Percentiles rank a stretch among this genome's conserved stretches.
These are phyloP conservation scores for Chrysanthemum seticuspe DNA, from an alignment of 129 eudicot species.

Conservation along the genomic window DNA sequence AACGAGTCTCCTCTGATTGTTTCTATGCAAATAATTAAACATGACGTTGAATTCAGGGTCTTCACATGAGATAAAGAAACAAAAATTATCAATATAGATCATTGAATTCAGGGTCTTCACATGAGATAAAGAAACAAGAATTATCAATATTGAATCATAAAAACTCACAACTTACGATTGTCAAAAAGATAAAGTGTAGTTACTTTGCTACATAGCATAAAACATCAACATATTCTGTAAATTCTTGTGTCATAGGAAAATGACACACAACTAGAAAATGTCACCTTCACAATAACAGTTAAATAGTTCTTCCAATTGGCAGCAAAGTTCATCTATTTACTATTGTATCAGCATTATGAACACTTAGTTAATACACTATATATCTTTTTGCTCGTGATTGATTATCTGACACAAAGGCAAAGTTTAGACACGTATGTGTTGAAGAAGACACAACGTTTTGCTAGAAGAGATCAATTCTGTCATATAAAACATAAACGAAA, in stretches of 20 bases:
- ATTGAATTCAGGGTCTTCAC: no score
- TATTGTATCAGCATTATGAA: background rate
- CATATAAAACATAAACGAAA: no score
- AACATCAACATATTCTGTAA: background rate
- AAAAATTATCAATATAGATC: no score
- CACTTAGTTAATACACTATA: background rate
- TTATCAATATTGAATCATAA: constrained; percentile 31
- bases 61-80: constrained; percentile 14
- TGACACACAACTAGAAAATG: background rate
- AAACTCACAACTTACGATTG: constrained; percentile 11
- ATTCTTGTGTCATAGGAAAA: constrained; percentile 8
- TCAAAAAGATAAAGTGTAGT: constrained; percentile 39
- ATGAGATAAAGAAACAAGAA: constrained; percentile 32
- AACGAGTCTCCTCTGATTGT: background rate
- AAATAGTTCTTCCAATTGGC: constrained; percentile 7
- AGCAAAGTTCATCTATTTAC: background rate
- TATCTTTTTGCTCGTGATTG: background rate
- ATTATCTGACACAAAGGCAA: no score
- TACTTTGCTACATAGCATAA: constrained; percentile 44
- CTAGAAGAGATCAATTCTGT: no score
- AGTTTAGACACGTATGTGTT: no score
- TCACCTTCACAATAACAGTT: constrained; percentile 5
- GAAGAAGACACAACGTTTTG: no score
- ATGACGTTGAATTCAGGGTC: constrained; percentile 47
- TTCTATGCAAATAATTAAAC: background rate